phyloP scores from a whole-genome alignment of 257 asterid genomes.

The Solanum raphanifolium region DNA sequence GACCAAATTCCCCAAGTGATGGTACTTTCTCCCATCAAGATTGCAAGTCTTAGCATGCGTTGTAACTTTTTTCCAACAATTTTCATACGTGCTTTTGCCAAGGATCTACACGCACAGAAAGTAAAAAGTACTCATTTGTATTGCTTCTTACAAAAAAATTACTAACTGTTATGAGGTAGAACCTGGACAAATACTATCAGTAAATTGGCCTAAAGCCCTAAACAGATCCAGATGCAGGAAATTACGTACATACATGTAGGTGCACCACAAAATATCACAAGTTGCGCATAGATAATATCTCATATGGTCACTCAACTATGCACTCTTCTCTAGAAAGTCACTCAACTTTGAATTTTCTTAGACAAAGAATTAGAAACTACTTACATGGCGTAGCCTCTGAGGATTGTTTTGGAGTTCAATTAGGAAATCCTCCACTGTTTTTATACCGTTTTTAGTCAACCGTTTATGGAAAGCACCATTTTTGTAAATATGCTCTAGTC shows the following conservation, averaged over 20 bases:
- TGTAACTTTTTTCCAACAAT: constrained; percentile 17
- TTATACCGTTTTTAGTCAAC: not conserved
- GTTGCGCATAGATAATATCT: not conserved
- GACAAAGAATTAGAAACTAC: not conserved
- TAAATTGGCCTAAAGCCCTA: too few relatives aligned
- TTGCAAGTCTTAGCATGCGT: constrained; percentile 34
- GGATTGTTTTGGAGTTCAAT: not conserved
- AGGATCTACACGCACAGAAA: constrained; percentile 21
- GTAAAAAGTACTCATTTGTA: too few relatives aligned
- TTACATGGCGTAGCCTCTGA: constrained; percentile 2
- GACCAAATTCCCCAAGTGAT: not conserved
- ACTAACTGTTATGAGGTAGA: too few relatives aligned
- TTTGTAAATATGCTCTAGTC: constrained; percentile 2
- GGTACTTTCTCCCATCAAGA: constrained; percentile 1
- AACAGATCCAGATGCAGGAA: not conserved
- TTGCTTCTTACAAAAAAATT: too few relatives aligned
- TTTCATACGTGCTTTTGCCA: not conserved
- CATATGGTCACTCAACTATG: too few relatives aligned
- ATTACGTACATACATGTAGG: too few relatives aligned
- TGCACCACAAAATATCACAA: not conserved
- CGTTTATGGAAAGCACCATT: not conserved
- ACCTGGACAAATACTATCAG: too few relatives aligned
- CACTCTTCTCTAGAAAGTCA: too few relatives aligned
- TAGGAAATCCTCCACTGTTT: constrained; percentile 14
- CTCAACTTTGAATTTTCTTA: too few relatives aligned